Base-by-base conservation (phyloP, 148 eudicot genomes). In the Fagopyrum tataricum region DNA sequence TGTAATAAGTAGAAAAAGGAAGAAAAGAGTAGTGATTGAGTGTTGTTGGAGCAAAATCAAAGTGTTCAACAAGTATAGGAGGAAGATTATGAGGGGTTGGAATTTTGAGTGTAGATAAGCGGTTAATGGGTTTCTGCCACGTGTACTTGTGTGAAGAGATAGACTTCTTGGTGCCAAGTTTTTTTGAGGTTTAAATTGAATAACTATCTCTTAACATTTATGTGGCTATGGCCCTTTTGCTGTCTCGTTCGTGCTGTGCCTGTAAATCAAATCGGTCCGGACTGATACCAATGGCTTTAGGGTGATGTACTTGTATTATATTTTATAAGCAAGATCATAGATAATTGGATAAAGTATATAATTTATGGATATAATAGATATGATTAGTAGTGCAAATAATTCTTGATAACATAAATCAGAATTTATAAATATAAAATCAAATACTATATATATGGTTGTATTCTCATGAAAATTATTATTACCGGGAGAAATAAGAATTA, bases 91-190 rank as follows among this genome's bases (percentile, higher is more conserved):
- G 68, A 62, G 43, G 69, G 62, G 72, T 59, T 31, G 66, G 66
- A 59, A 59, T 59, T 59, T 67, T 62, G 84, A 75, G 69, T 80
- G 42, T 41, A 83, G 96, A 91, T 91, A 91, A 89, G 93, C 84
- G 74, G 83, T 75, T 80, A 79, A 70, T 77, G 77, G 78, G 77
- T 59, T 77, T 64, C 11, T 87, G 91, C 87, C 98, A 90, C 91
- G 91, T 92, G 96, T 82, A 77, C 17, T 4, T 31, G 17, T 71
- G 44, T 67, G 74, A 75, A 37, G 44, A 80, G 87, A 87, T 89
- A 78, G 81, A 78, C 52, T 66, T 42, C 51, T 46, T 70, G 72
- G 5, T 13, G 17, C 18, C 42, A 14, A 37, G 43, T 64, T 64
- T 58, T 64, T 64, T 37, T 64, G 69, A 64, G 69, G 69, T 64